Base-by-base conservation (phyloP, 495 filamentous ascomycete genomes). In the Acidomyces sp. region DNA sequence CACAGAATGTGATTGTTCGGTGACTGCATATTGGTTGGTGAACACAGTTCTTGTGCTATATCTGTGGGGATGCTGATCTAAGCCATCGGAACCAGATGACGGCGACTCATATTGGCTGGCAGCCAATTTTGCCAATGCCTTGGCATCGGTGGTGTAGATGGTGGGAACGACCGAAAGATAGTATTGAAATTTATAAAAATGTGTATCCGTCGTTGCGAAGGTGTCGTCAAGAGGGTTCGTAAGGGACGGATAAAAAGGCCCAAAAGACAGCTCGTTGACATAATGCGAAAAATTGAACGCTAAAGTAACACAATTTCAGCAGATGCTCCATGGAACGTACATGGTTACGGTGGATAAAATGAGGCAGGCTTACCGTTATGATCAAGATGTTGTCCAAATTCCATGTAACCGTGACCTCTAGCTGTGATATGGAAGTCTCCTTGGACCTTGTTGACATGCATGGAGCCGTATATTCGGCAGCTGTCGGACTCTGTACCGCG, bases 351-450 rank as follows among this genome's bases (percentile, higher is more conserved):
- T n/a, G n/a, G n/a, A n/a, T n/a, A n/a, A n/a, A n/a, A n/a, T n/a
- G 13, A 28, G 28, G 3, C 15, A 7, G 21, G 67, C 74, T 57
- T 68, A 93, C 86, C 56, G 3, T 53, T 62, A 56, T 95, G 90
- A 60, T 90, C 82, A 52, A 99, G 62, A 71, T 99, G 92, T 40
- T 73, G 63, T 28, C 72, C 75, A 44, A 74, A 64, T 55, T 90
- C 83, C 51, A 67, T 67, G 61, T 99, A 99, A 7, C 90, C 90
- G 63, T 99, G 92, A 0, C 90, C 90, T 37, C 86, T 61, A 2
- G 92, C 92, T 10, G 88, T 99, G 52, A 99, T 92, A 55, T 99
- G 90, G 55, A 99, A 96, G 61, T 99, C 88, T 0, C 92, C 90
- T 60, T 93, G 87, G 34, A 99, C 90, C 60, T 90, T 93, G 54